These are phyloP conservation scores for Tuber brumale DNA, from an alignment of 495 filamentous ascomycete genomes.

Conservation along the genomic window DNA sequence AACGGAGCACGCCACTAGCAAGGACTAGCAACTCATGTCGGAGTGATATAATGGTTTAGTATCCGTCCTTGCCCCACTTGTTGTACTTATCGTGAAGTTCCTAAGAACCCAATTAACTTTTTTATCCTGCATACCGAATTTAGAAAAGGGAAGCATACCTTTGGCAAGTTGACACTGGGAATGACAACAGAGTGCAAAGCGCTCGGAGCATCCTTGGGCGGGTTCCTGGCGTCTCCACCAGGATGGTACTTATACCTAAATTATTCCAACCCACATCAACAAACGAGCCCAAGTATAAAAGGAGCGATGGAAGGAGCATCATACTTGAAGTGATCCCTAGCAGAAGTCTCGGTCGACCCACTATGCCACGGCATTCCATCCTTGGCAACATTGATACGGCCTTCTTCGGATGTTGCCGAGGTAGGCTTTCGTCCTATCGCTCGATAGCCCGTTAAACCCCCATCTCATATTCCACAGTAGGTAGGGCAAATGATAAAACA, in stretches of 20 bases:
- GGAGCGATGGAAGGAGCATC: constrained; percentile 26
- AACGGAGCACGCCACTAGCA: constrained; percentile 14
- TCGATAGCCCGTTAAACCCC: not conserved
- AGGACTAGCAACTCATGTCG: not conserved
- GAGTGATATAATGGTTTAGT: constrained; percentile 16
- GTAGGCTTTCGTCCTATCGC: constrained; percentile 72
- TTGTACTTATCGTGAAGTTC: constrained; percentile 89
- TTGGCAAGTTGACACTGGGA: constrained; percentile 85
- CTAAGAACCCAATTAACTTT: constrained; percentile 48
- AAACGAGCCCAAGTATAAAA: not conserved
- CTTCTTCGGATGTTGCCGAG: constrained; percentile 68
- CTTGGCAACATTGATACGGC: constrained; percentile 60
- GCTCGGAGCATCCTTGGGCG: constrained; percentile 81
- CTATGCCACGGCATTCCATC: constrained; percentile 85
- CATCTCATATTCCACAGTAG: not conserved
- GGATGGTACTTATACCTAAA: constrained; percentile 65
- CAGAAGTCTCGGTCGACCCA: constrained; percentile 45
- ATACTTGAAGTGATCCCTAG: constrained; percentile 65
- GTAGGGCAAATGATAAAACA: not conserved
- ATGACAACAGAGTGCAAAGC: constrained; percentile 90
- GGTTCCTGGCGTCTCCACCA: constrained; percentile 67
- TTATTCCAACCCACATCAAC: constrained; percentile 1
- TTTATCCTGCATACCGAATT: constrained; percentile 3
- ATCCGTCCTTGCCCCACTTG: constrained; percentile 90
- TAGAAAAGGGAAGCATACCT: constrained; percentile 52